A percentile compares a stretch with the other conserved stretches of the same genome.
These are phyloP conservation scores for Hanseniaspora uvarum DNA, from an alignment of 1,139 yeast genomes.

Conservation along the genomic window DNA sequence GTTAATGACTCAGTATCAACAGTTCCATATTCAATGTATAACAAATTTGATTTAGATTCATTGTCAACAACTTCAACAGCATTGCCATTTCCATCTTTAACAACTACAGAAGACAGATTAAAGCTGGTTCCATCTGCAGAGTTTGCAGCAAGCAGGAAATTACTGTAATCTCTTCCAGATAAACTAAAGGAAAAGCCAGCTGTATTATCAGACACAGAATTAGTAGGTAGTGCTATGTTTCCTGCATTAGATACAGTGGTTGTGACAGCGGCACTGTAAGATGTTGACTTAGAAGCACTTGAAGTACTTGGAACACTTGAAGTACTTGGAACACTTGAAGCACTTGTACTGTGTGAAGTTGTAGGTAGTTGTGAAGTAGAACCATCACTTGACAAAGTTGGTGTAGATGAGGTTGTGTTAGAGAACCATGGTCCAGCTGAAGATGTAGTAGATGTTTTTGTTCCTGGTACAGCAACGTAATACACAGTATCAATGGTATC, in stretches of 20 bases:
- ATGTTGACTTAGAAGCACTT: too few species aligned
- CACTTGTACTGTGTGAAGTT: constrained; percentile 4
- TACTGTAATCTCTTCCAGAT: neutral
- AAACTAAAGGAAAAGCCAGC: neutral
- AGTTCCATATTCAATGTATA: neutral
- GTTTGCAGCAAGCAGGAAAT: neutral
- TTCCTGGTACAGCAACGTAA: constrained; percentile 19
- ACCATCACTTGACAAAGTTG: neutral
- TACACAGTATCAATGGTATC: constrained; percentile 19
- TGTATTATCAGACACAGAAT: neutral
- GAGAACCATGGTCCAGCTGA: constrained; percentile 8
- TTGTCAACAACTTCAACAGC: neutral
- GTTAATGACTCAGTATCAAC: neutral
- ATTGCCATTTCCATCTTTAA: neutral
- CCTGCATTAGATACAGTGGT: neutral
- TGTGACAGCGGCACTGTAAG: neutral
- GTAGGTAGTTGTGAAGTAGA: constrained; percentile 15
- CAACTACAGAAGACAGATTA: neutral
- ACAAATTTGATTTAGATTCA: neutral
- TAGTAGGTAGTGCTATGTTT: neutral
- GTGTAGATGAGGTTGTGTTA: neutral
- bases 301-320: constrained; percentile 17
- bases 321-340: constrained; percentile 14
- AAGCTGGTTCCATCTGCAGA: neutral
- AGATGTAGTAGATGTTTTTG: neutral